Base-by-base conservation (phyloP, 306 rosid species). In the Dryas alaskensis region DNA sequence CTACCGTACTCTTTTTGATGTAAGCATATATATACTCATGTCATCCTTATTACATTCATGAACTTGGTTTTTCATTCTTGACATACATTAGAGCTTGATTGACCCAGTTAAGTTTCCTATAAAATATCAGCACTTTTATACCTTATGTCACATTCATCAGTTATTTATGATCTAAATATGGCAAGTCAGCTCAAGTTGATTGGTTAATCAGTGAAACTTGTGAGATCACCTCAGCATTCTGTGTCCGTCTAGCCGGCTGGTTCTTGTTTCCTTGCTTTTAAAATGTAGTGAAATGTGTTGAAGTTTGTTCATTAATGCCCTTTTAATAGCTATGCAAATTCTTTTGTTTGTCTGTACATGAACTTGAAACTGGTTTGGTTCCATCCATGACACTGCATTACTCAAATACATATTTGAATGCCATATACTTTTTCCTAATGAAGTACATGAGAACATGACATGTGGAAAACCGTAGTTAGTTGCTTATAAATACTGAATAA, bases 391-490 rank as follows among this genome's bases (percentile, higher is more conserved):
- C 46, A 14, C 3, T 40, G 47, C 65, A 60, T 37, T 60, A 7
- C 44, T 2, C 65, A 7, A 12, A 8, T 16, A 40, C 13, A 7
- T 54, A 6, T 54, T 8, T 45, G 48, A 45, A 5, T 45, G 48
- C 48, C 39, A 57, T 22, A 7, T 62, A 40, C 22, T 40, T 62
- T 31, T 8, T 16, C 7, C 10, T n/a, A 62, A 14, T 62, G 48
- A 40, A 62, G 22, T 40, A 62, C 25, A 14, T 62, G 27, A 62
- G 67, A 40, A 62, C 47, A 7, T 62, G 67, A 62, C 27, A 62
- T 40, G 11, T 62, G 67, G 17, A 14, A 61, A 62, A 62, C 9
- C 13, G 8, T 51, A 51, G n/a, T 5, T 44, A 8, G 42, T 22
- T 58, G 53, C 44, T 45, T 58, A 58, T 57, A 71, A 71, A 14